Evolutionary conservation across 2,329 filamentous ascomycete species (phyloP), one percentile per base, ranked within the genome.

Genomic region (Claviceps purpurea): DNA sequence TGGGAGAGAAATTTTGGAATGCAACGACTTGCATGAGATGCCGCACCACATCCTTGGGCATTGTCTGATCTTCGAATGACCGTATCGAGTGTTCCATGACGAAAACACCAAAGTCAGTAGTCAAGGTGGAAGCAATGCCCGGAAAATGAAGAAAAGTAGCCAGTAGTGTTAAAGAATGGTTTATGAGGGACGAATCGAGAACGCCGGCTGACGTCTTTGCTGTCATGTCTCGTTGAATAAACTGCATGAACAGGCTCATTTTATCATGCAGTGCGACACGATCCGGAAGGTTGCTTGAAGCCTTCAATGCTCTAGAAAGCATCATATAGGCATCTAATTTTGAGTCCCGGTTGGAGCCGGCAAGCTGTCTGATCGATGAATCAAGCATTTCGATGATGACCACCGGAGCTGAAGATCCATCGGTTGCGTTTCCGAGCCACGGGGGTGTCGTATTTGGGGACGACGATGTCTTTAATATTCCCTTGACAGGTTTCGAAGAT

Each of bases 291-390:
- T 87, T 86, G 56, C 90, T 87, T 53, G 91, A 95, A 5, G 85
- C 78, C 64, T 88, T 87, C 59, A 96, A 72, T 4, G 84, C 82
- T 38, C 82, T 78, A 37, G 85, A 80, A 45, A 98, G 73, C 61
- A 85, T 85, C 64, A 84, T 82, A 62, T 98, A 97, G 48, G 90
- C 88, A 69, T 98, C 93, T 37, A 93, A 68, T 58, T 85, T 85
- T 13, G 81, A 82, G 53, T 82, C 78, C 50, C 84, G 76, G 58
- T 89, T 85, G 34, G 81, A 73, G 22, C 86, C 82, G 40, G 85
- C 86, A 47, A 98, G 76, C 67, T 93, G 86, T 66, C 87, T 84
- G 39, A 89, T 77, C 5, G 89, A 81, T 0, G 88, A 94, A 59
- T 95, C 87, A 57, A 97, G 70, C 84, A 96, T 93, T 59, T 81